phyloP scores from a whole-genome alignment of 73 alveolate species.

The Stentor roeselii region DNA sequence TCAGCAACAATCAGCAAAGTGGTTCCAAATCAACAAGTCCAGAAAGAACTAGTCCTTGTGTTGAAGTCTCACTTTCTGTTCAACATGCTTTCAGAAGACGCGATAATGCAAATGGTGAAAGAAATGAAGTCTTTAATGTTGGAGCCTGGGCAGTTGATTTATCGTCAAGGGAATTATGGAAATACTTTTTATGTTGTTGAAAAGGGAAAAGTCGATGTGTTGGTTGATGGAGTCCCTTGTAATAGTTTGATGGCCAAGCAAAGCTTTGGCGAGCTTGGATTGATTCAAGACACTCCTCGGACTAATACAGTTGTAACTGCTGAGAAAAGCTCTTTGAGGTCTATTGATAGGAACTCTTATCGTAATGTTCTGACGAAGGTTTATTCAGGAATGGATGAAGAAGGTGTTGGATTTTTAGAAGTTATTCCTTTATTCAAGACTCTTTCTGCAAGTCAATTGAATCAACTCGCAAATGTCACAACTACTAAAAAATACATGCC shows the following conservation, averaged over 20 bases:
- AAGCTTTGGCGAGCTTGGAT: not conserved
- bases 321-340: not conserved
- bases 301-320: not conserved
- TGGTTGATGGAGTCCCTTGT: not conserved
- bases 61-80: not conserved
- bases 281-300: not conserved
- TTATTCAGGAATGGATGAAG: not conserved
- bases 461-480: not conserved
- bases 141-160: not conserved
- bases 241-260: not conserved
- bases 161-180: not conserved
- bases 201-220: not conserved
- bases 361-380: not conserved
- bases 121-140: not conserved
- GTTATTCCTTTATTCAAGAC: not conserved
- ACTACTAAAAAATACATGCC: not conserved
- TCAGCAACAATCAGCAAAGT: not conserved
- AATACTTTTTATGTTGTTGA: slow-evolving; percentile 10
- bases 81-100: not conserved
- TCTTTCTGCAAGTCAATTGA: not conserved
- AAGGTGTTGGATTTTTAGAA: not conserved
- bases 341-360: not conserved
- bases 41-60: not conserved
- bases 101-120: not conserved
- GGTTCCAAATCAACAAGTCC: not conserved